phyloP scores from a whole-genome alignment of 2,329 filamentous ascomycete genomes.

The Davidsoniella australis region DNA sequence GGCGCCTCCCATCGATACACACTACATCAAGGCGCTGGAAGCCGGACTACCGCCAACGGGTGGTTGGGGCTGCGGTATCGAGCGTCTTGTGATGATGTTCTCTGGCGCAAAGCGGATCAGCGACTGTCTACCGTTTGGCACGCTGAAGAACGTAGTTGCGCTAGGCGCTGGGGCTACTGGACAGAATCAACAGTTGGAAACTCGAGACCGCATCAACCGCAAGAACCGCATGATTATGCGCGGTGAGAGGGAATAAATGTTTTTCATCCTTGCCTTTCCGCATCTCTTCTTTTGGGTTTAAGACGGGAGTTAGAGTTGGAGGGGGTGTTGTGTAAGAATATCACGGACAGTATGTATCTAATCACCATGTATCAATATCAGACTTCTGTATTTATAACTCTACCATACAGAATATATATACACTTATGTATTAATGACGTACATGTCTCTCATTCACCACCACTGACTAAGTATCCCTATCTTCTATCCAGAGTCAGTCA shows the following conservation, averaged over 20 bases:
- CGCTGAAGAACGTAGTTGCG: slow-evolving; percentile 49
- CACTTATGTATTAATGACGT: too few species aligned
- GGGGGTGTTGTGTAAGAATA: neutral
- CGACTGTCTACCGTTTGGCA: slow-evolving; percentile 82
- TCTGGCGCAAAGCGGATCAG: slow-evolving; percentile 61
- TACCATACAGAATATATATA: too few species aligned
- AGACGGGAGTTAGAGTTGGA: neutral
- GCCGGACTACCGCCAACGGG: slow-evolving; percentile 89
- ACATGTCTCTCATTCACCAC: too few species aligned
- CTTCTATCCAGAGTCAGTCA: too few species aligned
- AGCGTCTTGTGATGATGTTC: slow-evolving; percentile 83
- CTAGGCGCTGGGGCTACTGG: slow-evolving; percentile 17
- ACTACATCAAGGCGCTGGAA: slow-evolving; percentile 69
- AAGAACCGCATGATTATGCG: slow-evolving; percentile 6
- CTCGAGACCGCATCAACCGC: slow-evolving; percentile 10
- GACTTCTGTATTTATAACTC: too few species aligned
- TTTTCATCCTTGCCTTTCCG: too few species aligned
- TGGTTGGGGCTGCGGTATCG: slow-evolving; percentile 89
- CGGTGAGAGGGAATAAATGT: neutral
- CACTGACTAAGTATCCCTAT: too few species aligned
- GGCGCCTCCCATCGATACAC: slow-evolving; percentile 46
- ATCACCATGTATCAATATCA: too few species aligned
- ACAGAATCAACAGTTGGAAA: slow-evolving; percentile 12
- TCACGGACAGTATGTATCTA: neutral
- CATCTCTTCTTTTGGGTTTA: too few species aligned